Percentiles rank a stretch among this genome's conserved stretches.
phyloP scores from a whole-genome alignment of 805 yeast genomes.

The Teunomyces atbi region DNA sequence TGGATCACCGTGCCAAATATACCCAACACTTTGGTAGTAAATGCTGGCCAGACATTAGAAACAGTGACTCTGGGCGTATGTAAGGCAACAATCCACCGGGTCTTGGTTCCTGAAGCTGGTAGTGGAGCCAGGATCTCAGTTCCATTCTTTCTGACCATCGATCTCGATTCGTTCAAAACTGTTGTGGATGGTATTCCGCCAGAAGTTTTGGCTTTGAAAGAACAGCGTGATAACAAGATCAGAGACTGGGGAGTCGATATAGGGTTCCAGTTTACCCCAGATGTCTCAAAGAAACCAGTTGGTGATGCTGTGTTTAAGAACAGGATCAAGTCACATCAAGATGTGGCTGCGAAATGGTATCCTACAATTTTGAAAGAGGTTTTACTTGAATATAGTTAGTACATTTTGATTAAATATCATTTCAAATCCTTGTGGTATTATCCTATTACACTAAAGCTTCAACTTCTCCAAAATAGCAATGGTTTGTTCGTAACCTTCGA shows the following conservation, averaged over 20 bases:
- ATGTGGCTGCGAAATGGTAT: slow-evolving; percentile 43
- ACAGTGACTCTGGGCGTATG: slow-evolving; percentile 58
- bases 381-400: slow-evolving; percentile 12
- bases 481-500: slow-evolving; percentile 85
- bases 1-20: slow-evolving; percentile 57
- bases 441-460: slow-evolving; percentile 39
- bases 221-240: slow-evolving; percentile 36
- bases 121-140: slow-evolving; percentile 44
- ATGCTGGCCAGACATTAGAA: slow-evolving; percentile 61
- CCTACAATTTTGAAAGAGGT: slow-evolving; percentile 39
- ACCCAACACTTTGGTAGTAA: slow-evolving; percentile 50
- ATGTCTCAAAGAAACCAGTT: slow-evolving; percentile 39
- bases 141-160: slow-evolving; percentile 49
- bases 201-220: slow-evolving; percentile 25
- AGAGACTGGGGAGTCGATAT: slow-evolving; percentile 35
- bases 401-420: background rate
- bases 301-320: slow-evolving; percentile 47
- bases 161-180: slow-evolving; percentile 32
- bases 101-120: slow-evolving; percentile 41
- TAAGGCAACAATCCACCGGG: slow-evolving; percentile 59
- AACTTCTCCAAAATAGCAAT: slow-evolving; percentile 80
- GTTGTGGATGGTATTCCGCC: slow-evolving; percentile 28
- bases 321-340: slow-evolving; percentile 44
- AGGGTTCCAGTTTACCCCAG: slow-evolving; percentile 42
- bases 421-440: background rate